A percentile compares a stretch with the other conserved stretches of the same genome.
Conservation (phyloP, 768 basidiomycete species). For the Mrakia frigida region DNA sequence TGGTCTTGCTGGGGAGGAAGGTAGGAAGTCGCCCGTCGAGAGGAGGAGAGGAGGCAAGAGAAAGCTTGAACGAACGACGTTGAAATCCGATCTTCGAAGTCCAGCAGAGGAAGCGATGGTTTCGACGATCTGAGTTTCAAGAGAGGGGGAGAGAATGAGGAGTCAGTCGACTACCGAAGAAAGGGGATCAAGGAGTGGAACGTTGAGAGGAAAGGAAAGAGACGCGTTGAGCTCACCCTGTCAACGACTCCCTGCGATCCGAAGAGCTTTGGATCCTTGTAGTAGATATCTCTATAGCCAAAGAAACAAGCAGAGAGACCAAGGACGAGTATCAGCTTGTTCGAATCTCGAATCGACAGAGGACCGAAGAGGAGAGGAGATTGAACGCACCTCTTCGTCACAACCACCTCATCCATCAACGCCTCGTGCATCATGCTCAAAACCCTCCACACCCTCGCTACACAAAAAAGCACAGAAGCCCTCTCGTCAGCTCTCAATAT, state of each 20-base stretch:
- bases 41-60: neutral
- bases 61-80: constrained; percentile 11
- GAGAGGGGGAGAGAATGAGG: too few relatives aligned
- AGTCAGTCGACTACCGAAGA: neutral
- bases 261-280: constrained; percentile 24
- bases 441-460: neutral
- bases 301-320: too few relatives aligned
- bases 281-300: neutral
- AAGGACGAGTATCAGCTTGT: too few relatives aligned
- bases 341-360: too few relatives aligned
- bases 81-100: constrained; percentile 16
- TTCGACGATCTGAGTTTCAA: constrained; percentile 9
- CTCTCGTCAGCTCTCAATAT: neutral
- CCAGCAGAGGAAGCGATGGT: constrained; percentile 9
- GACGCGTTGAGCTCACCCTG: constrained; percentile 4
- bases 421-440: constrained; percentile 15
- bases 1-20: neutral
- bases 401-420: neutral
- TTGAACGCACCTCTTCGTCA: constrained; percentile 5
- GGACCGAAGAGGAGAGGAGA: neutral
- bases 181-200: neutral
- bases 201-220: neutral
- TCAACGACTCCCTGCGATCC: neutral
- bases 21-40: too few relatives aligned
- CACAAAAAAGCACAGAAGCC: neutral